Evolutionary conservation across 768 basidiomycete genomes (phyloP).

Genomic region (Cystofilobasidium capitatum): DNA sequence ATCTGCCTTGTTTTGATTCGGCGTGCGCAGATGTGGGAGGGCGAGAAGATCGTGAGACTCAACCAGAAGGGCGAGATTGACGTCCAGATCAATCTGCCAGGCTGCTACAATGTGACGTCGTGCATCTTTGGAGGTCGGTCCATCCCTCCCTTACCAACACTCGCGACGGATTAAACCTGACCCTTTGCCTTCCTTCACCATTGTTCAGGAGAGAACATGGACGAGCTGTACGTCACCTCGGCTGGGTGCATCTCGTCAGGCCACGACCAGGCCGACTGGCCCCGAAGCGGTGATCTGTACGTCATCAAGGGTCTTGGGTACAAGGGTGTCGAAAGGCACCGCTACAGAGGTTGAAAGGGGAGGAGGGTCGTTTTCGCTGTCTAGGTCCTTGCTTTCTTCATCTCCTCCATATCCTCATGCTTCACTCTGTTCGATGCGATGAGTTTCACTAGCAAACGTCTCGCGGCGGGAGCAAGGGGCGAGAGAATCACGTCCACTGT

Average conservation of each 20-base stretch:
- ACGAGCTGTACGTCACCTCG: not conserved
- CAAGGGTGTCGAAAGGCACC: not conserved
- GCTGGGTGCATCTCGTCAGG: not conserved
- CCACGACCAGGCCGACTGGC: not conserved
- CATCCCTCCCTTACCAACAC: not conserved
- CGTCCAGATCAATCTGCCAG: not conserved
- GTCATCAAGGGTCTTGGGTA: not conserved
- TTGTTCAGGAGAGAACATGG: not conserved
- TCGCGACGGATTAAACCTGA: not conserved
- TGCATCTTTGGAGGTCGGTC: conserved; percentile 1
- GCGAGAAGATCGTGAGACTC: too few species aligned
- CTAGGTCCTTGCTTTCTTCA: too few species aligned
- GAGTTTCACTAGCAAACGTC: too few species aligned
- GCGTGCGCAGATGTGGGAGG: too few species aligned
- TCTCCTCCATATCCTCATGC: too few species aligned
- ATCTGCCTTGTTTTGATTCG: too few species aligned
- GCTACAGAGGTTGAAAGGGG: not conserved
- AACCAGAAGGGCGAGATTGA: not conserved
- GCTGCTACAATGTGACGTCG: not conserved
- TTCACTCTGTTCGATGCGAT: too few species aligned
- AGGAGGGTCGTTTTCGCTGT: too few species aligned
- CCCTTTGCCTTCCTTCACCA: not conserved
- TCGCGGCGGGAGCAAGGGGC: too few species aligned
- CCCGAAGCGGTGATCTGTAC: not conserved
- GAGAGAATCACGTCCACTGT: too few species aligned